phyloP scores from a whole-genome alignment of 108 stramenopile genomes.

The Nitzschia sp. region DNA sequence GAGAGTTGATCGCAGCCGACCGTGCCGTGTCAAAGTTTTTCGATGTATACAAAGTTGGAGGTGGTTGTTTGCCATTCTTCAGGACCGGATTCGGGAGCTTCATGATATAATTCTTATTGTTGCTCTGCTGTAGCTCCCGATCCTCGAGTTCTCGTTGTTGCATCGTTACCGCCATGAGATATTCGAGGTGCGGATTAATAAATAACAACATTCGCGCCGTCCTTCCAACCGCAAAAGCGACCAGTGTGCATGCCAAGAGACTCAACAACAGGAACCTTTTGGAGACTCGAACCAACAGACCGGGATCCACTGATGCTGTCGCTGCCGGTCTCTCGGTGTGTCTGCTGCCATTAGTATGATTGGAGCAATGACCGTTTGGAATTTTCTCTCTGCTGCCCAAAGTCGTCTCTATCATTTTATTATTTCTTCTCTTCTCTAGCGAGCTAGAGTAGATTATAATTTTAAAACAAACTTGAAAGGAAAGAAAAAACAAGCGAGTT shows the following conservation, averaged over 20 bases:
- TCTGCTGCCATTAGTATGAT: too few species aligned
- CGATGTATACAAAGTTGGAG: conserved; percentile 67
- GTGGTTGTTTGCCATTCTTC: conserved; percentile 52
- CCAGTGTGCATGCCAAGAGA: conserved; percentile 28
- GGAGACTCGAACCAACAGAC: conserved; percentile 12
- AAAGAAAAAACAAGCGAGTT: too few species aligned
- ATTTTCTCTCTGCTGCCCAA: too few species aligned
- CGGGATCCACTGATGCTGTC: not conserved
- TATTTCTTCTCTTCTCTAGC: too few species aligned
- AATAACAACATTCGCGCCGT: conserved; percentile 43
- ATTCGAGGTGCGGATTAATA: conserved; percentile 1
- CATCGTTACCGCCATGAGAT: not conserved
- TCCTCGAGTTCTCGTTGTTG: not conserved
- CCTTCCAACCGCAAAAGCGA: conserved; percentile 59
- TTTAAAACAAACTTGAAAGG: too few species aligned
- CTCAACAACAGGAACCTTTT: conserved; percentile 38
- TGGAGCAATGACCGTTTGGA: too few species aligned
- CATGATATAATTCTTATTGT: not conserved
- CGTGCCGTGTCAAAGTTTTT: conserved; percentile 61
- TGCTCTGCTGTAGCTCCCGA: not conserved
- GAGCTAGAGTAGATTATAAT: too few species aligned
- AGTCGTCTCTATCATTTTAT: too few species aligned
- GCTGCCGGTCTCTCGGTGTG: not conserved
- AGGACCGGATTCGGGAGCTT: conserved; percentile 51
- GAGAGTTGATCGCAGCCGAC: conserved; percentile 22